These are phyloP conservation scores for Ustulina deusta DNA, from an alignment of 2,329 filamentous ascomycete species.

Conservation along the genomic window DNA sequence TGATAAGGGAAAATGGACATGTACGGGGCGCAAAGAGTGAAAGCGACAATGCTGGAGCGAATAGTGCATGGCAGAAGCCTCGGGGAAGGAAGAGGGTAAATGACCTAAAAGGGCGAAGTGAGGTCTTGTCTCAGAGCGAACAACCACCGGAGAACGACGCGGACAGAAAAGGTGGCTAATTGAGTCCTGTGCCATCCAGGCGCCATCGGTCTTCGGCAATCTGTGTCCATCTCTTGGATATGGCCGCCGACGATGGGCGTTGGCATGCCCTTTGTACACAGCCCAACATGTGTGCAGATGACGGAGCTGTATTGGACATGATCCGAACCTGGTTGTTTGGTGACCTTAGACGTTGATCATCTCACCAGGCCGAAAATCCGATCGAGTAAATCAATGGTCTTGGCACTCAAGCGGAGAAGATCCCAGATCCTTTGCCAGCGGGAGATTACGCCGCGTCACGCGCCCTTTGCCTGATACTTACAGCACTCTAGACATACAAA, in stretches of 20 bases:
- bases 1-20: slow-evolving; percentile 64
- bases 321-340: slow-evolving; percentile 15
- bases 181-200: slow-evolving; percentile 12
- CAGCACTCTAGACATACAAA: neutral
- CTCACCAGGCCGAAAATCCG: neutral
- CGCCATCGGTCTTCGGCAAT: slow-evolving; percentile 29
- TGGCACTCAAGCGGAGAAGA: slow-evolving; percentile 2
- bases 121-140: slow-evolving; percentile 61
- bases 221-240: slow-evolving; percentile 48
- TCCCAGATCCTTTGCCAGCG: neutral
- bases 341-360: slow-evolving; percentile 8
- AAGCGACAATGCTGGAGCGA: slow-evolving; percentile 55
- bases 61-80: slow-evolving; percentile 69
- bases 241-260: slow-evolving; percentile 29
- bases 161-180: slow-evolving; percentile 73
- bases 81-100: slow-evolving; percentile 62
- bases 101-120: slow-evolving; percentile 62
- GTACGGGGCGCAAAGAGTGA: slow-evolving; percentile 67
- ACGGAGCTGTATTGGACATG: slow-evolving; percentile 19
- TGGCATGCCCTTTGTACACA: slow-evolving; percentile 17
- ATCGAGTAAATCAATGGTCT: slow-evolving; percentile 3
- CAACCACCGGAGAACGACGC: slow-evolving; percentile 68
- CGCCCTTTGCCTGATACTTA: neutral
- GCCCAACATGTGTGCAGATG: slow-evolving; percentile 18
- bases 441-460: neutral